Evolutionary conservation across 306 rosid species (phyloP).

Genomic region (Ochetophila trinervis): DNA sequence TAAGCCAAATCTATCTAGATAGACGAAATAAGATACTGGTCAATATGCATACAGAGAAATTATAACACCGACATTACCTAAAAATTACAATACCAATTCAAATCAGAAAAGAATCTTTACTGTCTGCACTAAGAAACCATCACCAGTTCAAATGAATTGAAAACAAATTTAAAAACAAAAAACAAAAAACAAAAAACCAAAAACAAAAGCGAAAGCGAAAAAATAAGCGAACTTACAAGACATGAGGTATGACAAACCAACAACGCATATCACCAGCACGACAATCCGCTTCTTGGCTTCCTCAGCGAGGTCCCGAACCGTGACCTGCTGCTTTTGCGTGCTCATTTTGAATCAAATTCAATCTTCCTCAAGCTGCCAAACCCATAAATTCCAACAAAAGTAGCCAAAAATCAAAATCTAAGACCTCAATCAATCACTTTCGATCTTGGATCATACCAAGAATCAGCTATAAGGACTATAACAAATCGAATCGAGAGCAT

Average conservation of each 20-base stretch:
- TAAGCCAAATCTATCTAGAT: background rate
- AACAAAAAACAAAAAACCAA: too few species aligned
- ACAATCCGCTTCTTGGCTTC: constrained; percentile 94
- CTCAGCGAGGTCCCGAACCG: constrained; percentile 83
- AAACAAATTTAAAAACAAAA: too few species aligned
- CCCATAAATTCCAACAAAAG: background rate
- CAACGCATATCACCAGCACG: constrained; percentile 65
- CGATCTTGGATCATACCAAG: constrained; percentile 4
- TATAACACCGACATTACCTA: background rate
- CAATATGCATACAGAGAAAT: background rate
- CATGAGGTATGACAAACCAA: constrained; percentile 93
- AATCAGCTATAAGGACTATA: constrained; percentile 7
- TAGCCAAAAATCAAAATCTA: constrained; percentile 20
- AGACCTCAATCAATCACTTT: constrained; percentile 5
- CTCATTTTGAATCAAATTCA: constrained; percentile 40
- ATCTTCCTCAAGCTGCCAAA: constrained; percentile 5
- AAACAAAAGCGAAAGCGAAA: background rate
- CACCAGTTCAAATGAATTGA: background rate
- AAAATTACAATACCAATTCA: background rate
- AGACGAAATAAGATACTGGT: background rate
- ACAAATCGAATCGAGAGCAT: constrained; percentile 20
- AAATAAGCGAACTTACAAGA: constrained; percentile 55
- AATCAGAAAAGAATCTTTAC: background rate
- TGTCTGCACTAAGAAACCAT: background rate
- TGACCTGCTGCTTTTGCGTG: constrained; percentile 53